phyloP scores from a whole-genome alignment of 345 rosid genomes.

The Aethionema arabicum region DNA sequence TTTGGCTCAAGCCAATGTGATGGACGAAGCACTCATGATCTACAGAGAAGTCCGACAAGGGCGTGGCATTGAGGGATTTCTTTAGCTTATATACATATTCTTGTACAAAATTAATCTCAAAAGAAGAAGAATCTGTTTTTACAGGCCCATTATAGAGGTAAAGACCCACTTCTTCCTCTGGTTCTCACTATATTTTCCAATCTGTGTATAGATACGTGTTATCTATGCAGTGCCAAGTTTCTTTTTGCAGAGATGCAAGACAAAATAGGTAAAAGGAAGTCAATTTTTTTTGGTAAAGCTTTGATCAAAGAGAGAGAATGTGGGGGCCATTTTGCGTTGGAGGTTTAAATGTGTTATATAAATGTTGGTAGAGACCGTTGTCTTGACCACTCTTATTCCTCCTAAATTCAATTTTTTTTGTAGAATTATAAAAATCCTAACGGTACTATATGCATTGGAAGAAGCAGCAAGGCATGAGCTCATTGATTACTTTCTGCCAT shows the following conservation, averaged over 20 bases:
- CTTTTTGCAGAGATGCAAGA: too few relatives aligned
- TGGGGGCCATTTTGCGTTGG: conserved; percentile 20
- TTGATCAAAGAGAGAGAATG: not conserved
- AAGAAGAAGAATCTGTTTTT: not conserved
- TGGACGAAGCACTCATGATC: conserved; percentile 82
- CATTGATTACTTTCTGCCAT: conserved; percentile 36
- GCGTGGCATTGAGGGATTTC: conserved; percentile 74
- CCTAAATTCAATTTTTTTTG: conserved; percentile 19
- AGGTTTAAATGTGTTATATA: conserved; percentile 28
- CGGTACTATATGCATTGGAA: conserved; percentile 25
- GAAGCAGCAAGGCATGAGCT: conserved; percentile 21
- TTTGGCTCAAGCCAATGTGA: conserved; percentile 75
- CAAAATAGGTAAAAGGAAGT: not conserved
- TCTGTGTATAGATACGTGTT: too few relatives aligned
- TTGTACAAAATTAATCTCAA: conserved; percentile 12
- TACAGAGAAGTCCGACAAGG: conserved; percentile 68
- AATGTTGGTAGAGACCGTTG: conserved; percentile 34
- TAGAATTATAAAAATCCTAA: conserved; percentile 26
- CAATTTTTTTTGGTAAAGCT: conserved; percentile 3
- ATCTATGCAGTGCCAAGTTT: too few relatives aligned
- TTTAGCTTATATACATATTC: conserved; percentile 35
- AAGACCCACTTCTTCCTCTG: too few relatives aligned
- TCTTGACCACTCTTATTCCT: conserved; percentile 26
- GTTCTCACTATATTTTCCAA: too few relatives aligned
- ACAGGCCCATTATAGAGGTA: too few relatives aligned